A percentile compares a stretch with the other conserved stretches of the same genome.
These are phyloP conservation scores for Tulasnella sp. DNA, from an alignment of 768 basidiomycete genomes.

Conservation along the genomic window DNA sequence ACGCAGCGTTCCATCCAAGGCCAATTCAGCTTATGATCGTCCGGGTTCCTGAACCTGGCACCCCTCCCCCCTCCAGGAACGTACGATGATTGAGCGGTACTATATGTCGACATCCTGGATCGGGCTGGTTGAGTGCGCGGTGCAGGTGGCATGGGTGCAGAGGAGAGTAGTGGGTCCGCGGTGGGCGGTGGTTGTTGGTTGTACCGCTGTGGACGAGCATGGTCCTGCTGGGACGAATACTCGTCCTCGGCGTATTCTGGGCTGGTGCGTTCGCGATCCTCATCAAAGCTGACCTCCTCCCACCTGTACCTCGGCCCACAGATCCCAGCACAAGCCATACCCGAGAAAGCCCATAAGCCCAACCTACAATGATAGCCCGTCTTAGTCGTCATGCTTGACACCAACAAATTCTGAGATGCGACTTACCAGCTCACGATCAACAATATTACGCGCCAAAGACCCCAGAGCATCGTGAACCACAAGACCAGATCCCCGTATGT, in stretches of 20 bases:
- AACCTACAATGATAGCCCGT: slow-evolving; percentile 48
- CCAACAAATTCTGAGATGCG: too few species aligned
- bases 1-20: slow-evolving; percentile 64
- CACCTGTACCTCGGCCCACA: slow-evolving; percentile 75
- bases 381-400: too few species aligned
- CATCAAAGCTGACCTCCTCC: slow-evolving; percentile 49
- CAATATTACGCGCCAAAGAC: slow-evolving; percentile 60
- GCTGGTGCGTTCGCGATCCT: slow-evolving; percentile 27
- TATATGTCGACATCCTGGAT: too few species aligned
- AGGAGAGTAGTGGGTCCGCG: slow-evolving; percentile 1
- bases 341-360: slow-evolving; percentile 69
- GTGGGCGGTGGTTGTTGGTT: not conserved
- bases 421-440: slow-evolving; percentile 60
- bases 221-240: not conserved
- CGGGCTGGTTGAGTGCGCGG: not conserved
- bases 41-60: slow-evolving; percentile 25
- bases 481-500: slow-evolving; percentile 69
- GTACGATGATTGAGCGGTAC: not conserved
- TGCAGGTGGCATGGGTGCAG: not conserved
- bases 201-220: not conserved
- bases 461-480: slow-evolving; percentile 70
- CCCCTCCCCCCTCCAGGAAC: too few species aligned
- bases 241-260: slow-evolving; percentile 39
- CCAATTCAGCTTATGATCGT: slow-evolving; percentile 54
- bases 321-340: slow-evolving; percentile 65